These are phyloP conservation scores for Mortierella antarctica DNA, from an alignment of 192 early-diverging fungal genomes.

Conservation along the genomic window DNA sequence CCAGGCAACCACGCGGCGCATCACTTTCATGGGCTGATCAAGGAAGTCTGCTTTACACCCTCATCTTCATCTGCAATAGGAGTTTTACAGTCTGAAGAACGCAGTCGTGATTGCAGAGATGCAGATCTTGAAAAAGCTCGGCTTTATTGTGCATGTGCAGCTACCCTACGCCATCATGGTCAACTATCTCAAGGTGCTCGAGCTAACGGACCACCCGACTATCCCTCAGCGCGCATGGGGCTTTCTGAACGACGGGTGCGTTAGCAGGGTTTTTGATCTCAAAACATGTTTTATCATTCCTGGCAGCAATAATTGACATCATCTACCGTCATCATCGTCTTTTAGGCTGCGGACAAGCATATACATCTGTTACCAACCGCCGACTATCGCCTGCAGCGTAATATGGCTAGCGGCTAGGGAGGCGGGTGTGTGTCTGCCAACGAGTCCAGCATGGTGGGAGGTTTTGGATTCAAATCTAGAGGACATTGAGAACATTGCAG, in stretches of 20 bases:
- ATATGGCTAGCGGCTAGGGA: slow-evolving; percentile 86
- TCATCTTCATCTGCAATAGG: slow-evolving; percentile 42
- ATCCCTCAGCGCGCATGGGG: slow-evolving; percentile 94
- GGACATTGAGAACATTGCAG: slow-evolving; percentile 73
- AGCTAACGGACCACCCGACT: slow-evolving; percentile 74
- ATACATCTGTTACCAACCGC: slow-evolving; percentile 80
- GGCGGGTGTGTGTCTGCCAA: slow-evolving; percentile 73
- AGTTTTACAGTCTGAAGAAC: slow-evolving; percentile 83
- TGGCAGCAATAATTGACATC: not conserved
- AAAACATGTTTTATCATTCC: not conserved
- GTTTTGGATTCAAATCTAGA: slow-evolving; percentile 81
- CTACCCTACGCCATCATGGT: slow-evolving; percentile 96
- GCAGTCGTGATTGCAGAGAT: slow-evolving; percentile 85
- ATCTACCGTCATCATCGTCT: not conserved
- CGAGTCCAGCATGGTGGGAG: slow-evolving; percentile 85
- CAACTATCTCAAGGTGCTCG: slow-evolving; percentile 89
- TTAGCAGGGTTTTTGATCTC: not conserved
- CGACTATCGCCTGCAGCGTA: slow-evolving; percentile 86
- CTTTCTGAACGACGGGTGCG: slow-evolving; percentile 90
- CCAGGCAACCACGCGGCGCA: too few species aligned
- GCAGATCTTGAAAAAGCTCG: slow-evolving; percentile 87
- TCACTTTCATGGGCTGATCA: not conserved
- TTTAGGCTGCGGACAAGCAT: slow-evolving; percentile 77
- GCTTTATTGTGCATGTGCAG: slow-evolving; percentile 97
- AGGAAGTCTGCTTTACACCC: too few species aligned